These are phyloP conservation scores for Solanum sitiens DNA, from an alignment of 257 asterid species.

Conservation along the genomic window DNA sequence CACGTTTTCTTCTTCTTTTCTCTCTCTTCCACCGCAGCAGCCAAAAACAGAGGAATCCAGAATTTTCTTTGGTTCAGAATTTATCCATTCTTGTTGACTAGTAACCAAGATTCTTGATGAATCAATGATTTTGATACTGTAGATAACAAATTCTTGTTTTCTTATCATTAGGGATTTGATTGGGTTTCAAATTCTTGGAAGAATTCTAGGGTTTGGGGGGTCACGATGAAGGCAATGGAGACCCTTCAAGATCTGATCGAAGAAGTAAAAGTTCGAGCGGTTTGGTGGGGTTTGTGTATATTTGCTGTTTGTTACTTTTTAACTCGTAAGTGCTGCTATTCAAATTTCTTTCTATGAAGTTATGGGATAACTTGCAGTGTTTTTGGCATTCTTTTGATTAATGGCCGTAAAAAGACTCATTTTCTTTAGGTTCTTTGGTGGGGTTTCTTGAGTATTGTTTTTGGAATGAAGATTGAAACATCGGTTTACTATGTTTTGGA, in stretches of 20 bases:
- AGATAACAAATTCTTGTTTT: neutral
- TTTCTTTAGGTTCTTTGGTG: neutral
- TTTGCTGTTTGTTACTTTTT: constrained; percentile 76
- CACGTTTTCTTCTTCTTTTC: constrained; percentile 5
- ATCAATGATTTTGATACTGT: neutral
- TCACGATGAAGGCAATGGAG: constrained; percentile 59
- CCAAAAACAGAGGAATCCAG: neutral
- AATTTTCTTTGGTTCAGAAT: neutral
- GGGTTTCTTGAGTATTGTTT: neutral
- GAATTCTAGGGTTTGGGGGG: constrained; percentile 19
- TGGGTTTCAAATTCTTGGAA: neutral
- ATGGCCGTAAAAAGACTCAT: neutral
- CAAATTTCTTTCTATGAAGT: neutral
- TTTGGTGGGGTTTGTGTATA: constrained; percentile 91
- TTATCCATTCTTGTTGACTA: neutral
- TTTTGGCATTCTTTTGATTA: neutral
- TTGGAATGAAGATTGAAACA: neutral
- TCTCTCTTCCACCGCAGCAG: constrained; percentile 12
- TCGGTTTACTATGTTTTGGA: neutral
- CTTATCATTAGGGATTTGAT: neutral
- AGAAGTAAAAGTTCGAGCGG: constrained; percentile 92
- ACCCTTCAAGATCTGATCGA: constrained; percentile 89
- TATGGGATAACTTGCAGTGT: neutral
- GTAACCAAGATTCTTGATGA: neutral
- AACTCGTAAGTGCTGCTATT: constrained; percentile 55